Conservation (phyloP, 176 grass and related monocot genomes). For the Aegilops longissima region DNA sequence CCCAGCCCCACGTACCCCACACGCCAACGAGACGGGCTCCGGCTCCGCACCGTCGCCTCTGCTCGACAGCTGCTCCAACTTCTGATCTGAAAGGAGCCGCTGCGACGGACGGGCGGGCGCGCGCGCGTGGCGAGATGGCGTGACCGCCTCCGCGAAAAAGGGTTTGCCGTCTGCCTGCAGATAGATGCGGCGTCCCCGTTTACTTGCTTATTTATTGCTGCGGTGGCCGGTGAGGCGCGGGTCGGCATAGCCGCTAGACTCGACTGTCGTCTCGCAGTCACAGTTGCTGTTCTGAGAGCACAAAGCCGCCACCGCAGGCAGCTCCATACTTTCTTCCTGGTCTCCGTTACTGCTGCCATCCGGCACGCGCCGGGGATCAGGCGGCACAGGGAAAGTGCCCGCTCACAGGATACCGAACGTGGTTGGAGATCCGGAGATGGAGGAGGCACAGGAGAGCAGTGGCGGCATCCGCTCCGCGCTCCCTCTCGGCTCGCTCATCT, state of each 20-base stretch:
- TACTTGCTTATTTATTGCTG: slow-evolving; percentile 24
- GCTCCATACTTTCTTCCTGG: background rate
- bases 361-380: background rate
- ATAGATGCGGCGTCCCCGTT: background rate
- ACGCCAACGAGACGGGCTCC: background rate
- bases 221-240: background rate
- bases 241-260: background rate
- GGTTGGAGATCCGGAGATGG: slow-evolving; percentile 18
- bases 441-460: background rate
- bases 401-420: background rate
- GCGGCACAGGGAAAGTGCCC: background rate
- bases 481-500: slow-evolving; percentile 31
- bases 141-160: background rate
- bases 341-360: background rate
- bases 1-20: background rate
- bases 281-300: background rate
- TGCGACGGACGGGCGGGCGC: background rate
- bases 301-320: background rate
- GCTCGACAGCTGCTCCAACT: slow-evolving; percentile 37
- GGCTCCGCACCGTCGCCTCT: background rate
- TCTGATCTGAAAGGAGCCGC: slow-evolving; percentile 15
- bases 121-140: slow-evolving; percentile 15
- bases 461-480: slow-evolving; percentile 26
- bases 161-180: background rate
- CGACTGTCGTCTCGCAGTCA: too few species aligned